Base-by-base conservation (phyloP, 768 basidiomycete genomes). In the Boletus coccyginus region DNA sequence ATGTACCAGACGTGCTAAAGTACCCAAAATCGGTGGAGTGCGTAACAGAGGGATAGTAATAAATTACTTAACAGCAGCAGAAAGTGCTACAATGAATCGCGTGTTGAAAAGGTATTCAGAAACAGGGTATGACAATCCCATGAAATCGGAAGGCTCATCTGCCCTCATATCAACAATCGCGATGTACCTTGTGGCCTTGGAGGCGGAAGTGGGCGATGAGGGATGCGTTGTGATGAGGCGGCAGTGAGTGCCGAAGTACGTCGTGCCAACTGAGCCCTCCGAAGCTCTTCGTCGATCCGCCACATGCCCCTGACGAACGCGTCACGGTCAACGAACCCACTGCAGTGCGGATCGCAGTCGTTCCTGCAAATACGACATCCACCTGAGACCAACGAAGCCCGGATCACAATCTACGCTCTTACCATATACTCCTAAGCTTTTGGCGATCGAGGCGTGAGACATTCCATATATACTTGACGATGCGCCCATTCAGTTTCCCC, bases 261-360 rank as follows among this genome's bases (percentile, higher is more conserved):
- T 39, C 61, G 63, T n/a, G 61, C 71, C 32, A 75, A 59, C 44
- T 86, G 82, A 7, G 80, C 77, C 45, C 82, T 79, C n/a, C 87
- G 76, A 13, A 92, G 81, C 61, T 91, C 90, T 69, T 90, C 88
- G 70, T 93, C 90, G 31, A 93, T 88, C 38, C 84, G 82, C 90
- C 90, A 92, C 88, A 92, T 91, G 49, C 89, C 91, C 59, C 78
- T 81, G 40, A 84, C 80, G 61, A 93, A 93, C 17, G 74, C 75
- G 17, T 88, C 87, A 6, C 82, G 74, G 59, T 84, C 81, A 12
- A 93, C 75, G n/a, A 76, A 76, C 4, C 88, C 89, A 32, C 70
- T 74, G 6, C 73, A 68, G 4, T 70, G 69, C 4, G 79, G 70
- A 69, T 92, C 89, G 61, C 86, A 90, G 64, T 90, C 89, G 50